Evolutionary conservation across 306 rosid species (phyloP), one percentile per base, ranked within the genome.

Genomic region (Lathyrus sativus): DNA sequence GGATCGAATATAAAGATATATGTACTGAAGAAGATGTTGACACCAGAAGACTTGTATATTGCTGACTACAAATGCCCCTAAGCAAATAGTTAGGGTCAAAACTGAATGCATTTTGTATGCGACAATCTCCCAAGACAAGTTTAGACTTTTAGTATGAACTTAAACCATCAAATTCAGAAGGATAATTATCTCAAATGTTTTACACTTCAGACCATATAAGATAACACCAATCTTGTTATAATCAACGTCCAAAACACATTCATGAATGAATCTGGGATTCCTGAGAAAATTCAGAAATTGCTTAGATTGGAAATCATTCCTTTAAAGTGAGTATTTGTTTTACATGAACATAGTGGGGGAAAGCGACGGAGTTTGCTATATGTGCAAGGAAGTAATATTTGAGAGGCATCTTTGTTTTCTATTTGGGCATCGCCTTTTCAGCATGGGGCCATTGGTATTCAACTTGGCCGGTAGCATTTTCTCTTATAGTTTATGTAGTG

Each of bases 121-220:
- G 48, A 59, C 53, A 59, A 66, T 42, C 8, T 2, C n/a, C 53
- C 29, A 67, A 31, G 33, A 62, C 62, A 68, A 22, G 26, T 51
- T 61, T 14, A 50, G 51, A 66, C 42, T 19, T 38, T 37, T 8
- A 63, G 33, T 17, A 57, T 49, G 44, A 66, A 60, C 50, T 60
- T 49, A 78, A 72, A 50, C 29, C 58, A 72, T n/a, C 50, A 50
- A 66, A 22, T 66, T 29, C 12, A 29, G 15, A 35, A 31, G 67
- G 63, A 65, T 24, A 28, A 55, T 42, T 26, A 49, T 41, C 70
- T 58, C 17, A 22, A 66, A 60, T 17, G 50, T 29, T 66, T 60
- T 31, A 33, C 67, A 42, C 29, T 66, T 38, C 28, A 31, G 55
- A 15, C 46, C 60, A 64, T 17, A 14, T n/a, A 55, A 57, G 44